Conservation (phyloP, 305 asterid genomes). For the Vinca major region DNA sequence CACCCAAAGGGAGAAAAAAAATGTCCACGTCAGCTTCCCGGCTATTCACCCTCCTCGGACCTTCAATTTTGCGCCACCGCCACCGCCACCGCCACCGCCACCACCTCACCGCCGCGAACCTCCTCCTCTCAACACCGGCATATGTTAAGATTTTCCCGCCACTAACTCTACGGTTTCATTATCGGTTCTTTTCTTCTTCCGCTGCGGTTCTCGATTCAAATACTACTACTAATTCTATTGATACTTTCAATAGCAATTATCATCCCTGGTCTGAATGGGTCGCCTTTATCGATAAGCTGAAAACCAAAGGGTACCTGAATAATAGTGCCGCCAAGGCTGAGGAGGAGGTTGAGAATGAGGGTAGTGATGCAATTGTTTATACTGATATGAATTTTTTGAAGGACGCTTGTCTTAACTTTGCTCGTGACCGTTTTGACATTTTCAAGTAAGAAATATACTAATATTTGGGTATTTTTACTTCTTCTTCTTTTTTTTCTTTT, state of each 20-base stretch:
- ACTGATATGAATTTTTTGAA: constrained; percentile 48
- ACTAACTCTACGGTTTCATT: constrained; percentile 32
- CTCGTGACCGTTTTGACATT: constrained; percentile 74
- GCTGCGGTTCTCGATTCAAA: constrained; percentile 20
- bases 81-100: constrained; percentile 8
- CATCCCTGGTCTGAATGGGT: constrained; percentile 99
- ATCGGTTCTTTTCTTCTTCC: constrained; percentile 28
- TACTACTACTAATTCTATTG: constrained; percentile 7
- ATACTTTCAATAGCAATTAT: constrained; percentile 9
- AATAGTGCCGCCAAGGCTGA: constrained; percentile 8
- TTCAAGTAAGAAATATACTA: constrained; percentile 45
- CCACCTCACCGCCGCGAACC: constrained; percentile 14
- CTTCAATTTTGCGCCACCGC: constrained; percentile 25
- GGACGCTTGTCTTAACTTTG: constrained; percentile 66
- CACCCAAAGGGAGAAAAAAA: neutral
- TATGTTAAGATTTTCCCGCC: constrained; percentile 16
- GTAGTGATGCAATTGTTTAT: neutral
- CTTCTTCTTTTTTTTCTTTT: neutral
- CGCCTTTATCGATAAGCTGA: constrained; percentile 54
- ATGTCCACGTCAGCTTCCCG: constrained; percentile 39
- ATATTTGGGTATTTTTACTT: constrained; percentile 1
- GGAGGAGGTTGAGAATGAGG: constrained; percentile 12
- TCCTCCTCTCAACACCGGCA: constrained; percentile 8
- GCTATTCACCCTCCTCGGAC: constrained; percentile 37
- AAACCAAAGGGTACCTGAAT: constrained; percentile 53